phyloP scores from a whole-genome alignment of 192 early-diverging fungal species.

The Podila clonocystis region DNA sequence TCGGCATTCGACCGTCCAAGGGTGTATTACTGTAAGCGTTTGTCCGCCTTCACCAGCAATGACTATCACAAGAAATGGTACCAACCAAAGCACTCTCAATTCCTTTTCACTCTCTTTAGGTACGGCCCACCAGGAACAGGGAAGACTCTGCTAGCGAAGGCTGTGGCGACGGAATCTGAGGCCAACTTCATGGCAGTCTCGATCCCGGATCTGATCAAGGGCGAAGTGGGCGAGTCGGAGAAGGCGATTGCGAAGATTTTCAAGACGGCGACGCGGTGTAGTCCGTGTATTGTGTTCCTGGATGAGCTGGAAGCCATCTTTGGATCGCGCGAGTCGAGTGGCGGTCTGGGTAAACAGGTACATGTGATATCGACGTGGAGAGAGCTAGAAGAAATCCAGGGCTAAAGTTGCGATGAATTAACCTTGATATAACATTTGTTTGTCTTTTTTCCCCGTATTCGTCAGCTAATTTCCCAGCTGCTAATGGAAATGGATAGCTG shows the following conservation, averaged over 20 bases:
- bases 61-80: no score
- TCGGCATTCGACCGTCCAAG: constrained; percentile 80
- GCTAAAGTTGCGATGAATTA: neutral
- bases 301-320: constrained; percentile 96
- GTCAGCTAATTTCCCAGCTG: constrained; percentile 76
- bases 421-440: neutral
- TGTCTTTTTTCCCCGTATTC: neutral
- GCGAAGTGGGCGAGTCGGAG: constrained; percentile 94
- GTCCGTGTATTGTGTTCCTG: constrained; percentile 89
- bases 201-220: constrained; percentile 86
- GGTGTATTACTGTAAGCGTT: constrained; percentile 79
- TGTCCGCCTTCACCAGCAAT: neutral
- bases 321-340: constrained; percentile 70
- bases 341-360: constrained; percentile 77
- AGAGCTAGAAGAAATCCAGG: no score
- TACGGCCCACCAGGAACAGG: constrained; percentile 93
- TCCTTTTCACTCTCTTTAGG: constrained; percentile 28
- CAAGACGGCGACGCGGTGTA: constrained; percentile 69
- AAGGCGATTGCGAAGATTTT: constrained; percentile 87
- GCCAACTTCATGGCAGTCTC: constrained; percentile 85
- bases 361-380: no score
- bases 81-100: neutral
- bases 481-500: constrained; percentile 80
- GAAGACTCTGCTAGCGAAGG: constrained; percentile 90
- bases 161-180: constrained; percentile 80